Percentiles rank a stretch among this genome's conserved stretches.
Evolutionary conservation across 208 protist species (phyloP).

Genomic region (Trypanosoma avium): DNA sequence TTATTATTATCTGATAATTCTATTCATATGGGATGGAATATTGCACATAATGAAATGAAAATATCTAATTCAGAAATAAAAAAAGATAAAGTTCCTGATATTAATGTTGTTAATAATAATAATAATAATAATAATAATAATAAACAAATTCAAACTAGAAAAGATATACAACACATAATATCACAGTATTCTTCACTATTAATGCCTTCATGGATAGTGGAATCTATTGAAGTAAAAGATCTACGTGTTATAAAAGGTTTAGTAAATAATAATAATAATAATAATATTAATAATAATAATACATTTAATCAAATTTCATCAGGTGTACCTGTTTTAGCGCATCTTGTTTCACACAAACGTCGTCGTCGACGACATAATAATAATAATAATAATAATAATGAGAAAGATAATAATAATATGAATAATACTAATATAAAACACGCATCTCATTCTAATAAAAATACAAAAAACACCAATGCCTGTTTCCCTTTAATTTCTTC

Average conservation of each 20-base stretch:
- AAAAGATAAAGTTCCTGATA: not conserved
- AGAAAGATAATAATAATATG: no score
- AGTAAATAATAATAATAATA: no score
- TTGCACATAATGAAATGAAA: slow-evolving; percentile 17
- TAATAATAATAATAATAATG: not conserved
- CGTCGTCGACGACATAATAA: not conserved
- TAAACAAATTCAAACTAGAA: no score
- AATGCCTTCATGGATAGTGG: slow-evolving; percentile 11
- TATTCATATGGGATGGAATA: slow-evolving; percentile 14
- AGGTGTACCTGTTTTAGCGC: not conserved
- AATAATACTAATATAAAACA: no score
- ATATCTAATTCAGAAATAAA: not conserved
- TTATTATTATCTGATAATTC: no score
- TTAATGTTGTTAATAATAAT: no score
- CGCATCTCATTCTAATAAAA: no score
- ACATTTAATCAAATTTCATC: not conserved
- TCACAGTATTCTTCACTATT: not conserved
- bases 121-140: no score
- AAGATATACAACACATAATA: no score
- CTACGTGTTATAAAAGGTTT: not conserved
- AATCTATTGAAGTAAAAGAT: slow-evolving; percentile 13
- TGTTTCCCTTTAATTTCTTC: not conserved
- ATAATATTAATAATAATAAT: no score
- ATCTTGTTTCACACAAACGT: not conserved
- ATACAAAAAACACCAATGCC: no score